phyloP scores from a whole-genome alignment of 257 asterid species.

The Petrea volubilis region DNA sequence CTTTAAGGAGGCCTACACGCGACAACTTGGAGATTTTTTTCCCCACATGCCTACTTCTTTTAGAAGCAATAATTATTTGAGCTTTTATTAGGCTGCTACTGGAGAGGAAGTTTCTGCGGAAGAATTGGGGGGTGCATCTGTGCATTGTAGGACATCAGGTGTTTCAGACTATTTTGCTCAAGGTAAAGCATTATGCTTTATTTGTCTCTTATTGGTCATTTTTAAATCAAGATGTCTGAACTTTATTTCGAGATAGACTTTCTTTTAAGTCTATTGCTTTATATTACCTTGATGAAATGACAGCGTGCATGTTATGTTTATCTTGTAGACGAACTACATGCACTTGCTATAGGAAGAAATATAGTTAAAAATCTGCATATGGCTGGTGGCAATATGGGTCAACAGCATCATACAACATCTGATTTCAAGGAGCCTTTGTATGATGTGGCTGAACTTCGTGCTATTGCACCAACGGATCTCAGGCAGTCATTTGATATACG shows the following conservation, averaged over 20 bases:
- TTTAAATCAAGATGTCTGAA: background rate
- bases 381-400: conserved; percentile 67
- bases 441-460: conserved; percentile 77
- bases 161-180: conserved; percentile 98
- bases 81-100: conserved; percentile 85
- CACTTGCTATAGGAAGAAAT: conserved; percentile 90
- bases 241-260: background rate
- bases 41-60: conserved; percentile 5
- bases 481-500: conserved; percentile 89
- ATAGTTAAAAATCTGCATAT: conserved; percentile 84
- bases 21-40: background rate
- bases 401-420: conserved; percentile 33
- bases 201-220: background rate
- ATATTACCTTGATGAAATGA: conserved; percentile 15
- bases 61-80: conserved; percentile 24
- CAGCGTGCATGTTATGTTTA: conserved; percentile 14
- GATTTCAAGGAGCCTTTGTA: conserved; percentile 81
- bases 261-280: conserved; percentile 20
- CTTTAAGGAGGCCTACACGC: background rate
- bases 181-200: conserved; percentile 41
- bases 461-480: conserved; percentile 91
- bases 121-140: conserved; percentile 95
- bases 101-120: conserved; percentile 98
- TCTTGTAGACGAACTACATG: conserved; percentile 87
- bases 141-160: conserved; percentile 95